Conservation (phyloP, 202 grass and related monocot genomes). For the Setaria italica region DNA sequence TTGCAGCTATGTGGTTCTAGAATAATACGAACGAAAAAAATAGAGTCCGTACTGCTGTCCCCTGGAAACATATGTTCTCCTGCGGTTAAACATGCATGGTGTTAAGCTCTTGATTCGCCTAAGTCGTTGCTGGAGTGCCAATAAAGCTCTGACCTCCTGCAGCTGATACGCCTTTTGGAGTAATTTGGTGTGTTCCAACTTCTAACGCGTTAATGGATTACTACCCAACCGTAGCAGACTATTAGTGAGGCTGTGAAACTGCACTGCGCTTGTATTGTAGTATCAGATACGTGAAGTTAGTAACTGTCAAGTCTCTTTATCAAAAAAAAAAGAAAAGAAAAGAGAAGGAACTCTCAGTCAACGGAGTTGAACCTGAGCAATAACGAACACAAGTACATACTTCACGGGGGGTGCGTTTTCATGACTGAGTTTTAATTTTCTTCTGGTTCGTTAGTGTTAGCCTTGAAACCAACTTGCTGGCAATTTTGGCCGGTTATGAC, state of each 20-base stretch:
- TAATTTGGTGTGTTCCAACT: not conserved
- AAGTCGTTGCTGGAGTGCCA: not conserved
- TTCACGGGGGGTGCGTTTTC: not conserved
- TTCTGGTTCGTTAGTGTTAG: not conserved
- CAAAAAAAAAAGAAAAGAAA: too few species aligned
- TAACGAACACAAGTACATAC: not conserved
- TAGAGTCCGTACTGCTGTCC: not conserved
- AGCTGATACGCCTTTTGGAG: not conserved
- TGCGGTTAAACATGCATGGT: not conserved
- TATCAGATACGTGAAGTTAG: not conserved
- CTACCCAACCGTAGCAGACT: not conserved
- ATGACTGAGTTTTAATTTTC: not conserved
- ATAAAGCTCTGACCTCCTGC: not conserved
- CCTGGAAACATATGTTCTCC: not conserved
- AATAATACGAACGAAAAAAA: too few species aligned
- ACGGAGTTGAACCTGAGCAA: too few species aligned
- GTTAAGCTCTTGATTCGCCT: not conserved
- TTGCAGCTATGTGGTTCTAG: not conserved
- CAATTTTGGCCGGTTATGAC: not conserved
- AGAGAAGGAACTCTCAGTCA: too few species aligned
- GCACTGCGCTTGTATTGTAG: not conserved
- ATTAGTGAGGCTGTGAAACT: slow-evolving; percentile 8
- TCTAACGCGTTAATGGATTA: not conserved
- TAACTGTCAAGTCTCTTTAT: not conserved
- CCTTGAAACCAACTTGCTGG: not conserved